Evolutionary conservation across 768 basidiomycete genomes (phyloP).

Genomic region (Coprinopsis marcescibilis): DNA sequence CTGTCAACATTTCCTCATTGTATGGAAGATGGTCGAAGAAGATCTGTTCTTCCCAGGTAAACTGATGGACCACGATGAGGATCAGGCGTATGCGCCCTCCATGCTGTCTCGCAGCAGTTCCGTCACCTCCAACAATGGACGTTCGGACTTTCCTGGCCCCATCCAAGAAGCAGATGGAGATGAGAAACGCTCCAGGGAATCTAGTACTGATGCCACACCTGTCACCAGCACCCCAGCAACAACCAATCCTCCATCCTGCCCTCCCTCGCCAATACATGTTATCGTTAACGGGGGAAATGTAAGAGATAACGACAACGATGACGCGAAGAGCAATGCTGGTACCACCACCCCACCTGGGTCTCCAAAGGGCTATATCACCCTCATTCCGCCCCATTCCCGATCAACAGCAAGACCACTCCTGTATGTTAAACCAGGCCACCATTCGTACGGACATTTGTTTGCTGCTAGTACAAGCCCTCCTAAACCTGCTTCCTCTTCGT

Average conservation of each 20-base stretch:
- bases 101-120: conserved; percentile 18
- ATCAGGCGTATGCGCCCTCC: conserved; percentile 20
- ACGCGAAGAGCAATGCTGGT: neutral
- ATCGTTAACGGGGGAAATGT: neutral
- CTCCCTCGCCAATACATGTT: neutral
- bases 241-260: neutral
- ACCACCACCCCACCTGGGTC: conserved; percentile 10
- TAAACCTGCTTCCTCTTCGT: conserved; percentile 9
- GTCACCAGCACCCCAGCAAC: neutral
- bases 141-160: neutral
- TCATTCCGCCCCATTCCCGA: conserved; percentile 17
- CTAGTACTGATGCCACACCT: conserved; percentile 1
- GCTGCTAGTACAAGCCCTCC: conserved; percentile 7
- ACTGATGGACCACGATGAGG: conserved; percentile 28
- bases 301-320: neutral
- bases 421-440: conserved; percentile 14
- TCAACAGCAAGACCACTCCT: conserved; percentile 16
- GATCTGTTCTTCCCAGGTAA: conserved; percentile 69
- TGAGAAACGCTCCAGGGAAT: neutral
- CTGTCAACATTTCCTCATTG: neutral
- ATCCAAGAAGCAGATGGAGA: neutral
- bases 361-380: conserved; percentile 5
- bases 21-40: conserved; percentile 59
- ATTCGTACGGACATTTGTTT: conserved; percentile 1
- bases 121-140: conserved; percentile 10